phyloP scores from a whole-genome alignment of 257 asterid species.

The Linaria vulgaris region DNA sequence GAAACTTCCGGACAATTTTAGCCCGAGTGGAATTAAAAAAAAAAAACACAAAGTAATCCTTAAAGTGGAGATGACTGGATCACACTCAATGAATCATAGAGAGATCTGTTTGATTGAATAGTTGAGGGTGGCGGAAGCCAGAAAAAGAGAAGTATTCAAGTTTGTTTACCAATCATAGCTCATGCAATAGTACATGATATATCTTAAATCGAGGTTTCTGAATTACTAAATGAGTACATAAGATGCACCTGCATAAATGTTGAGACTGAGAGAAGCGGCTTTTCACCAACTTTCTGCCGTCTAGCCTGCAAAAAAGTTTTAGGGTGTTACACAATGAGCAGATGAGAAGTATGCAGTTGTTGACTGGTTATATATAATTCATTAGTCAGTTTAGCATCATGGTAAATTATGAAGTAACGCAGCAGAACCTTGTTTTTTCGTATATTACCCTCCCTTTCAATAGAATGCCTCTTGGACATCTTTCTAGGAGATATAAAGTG shows the following conservation, averaged over 20 bases:
- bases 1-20: background rate
- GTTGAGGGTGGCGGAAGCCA: background rate
- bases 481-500: too few relatives aligned
- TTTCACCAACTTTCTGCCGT: constrained; percentile 88
- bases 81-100: too few relatives aligned
- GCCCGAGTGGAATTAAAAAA: background rate
- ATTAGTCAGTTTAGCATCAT: constrained; percentile 19
- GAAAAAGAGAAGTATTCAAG: constrained; percentile 13
- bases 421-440: too few relatives aligned
- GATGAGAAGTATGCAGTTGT: constrained; percentile 5
- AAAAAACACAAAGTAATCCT: background rate
- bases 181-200: constrained; percentile 16
- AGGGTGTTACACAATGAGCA: constrained; percentile 18
- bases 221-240: constrained; percentile 20
- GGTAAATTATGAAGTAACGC: too few relatives aligned
- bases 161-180: background rate
- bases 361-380: constrained; percentile 13
- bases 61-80: too few relatives aligned
- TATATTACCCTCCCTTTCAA: too few relatives aligned
- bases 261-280: constrained; percentile 78
- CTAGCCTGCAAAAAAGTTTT: constrained; percentile 58
- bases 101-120: background rate
- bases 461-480: background rate
- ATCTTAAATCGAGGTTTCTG: constrained; percentile 18
- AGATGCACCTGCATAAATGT: constrained; percentile 69